phyloP scores from a whole-genome alignment of 805 yeast genomes.

The Ogataea populi-albae region DNA sequence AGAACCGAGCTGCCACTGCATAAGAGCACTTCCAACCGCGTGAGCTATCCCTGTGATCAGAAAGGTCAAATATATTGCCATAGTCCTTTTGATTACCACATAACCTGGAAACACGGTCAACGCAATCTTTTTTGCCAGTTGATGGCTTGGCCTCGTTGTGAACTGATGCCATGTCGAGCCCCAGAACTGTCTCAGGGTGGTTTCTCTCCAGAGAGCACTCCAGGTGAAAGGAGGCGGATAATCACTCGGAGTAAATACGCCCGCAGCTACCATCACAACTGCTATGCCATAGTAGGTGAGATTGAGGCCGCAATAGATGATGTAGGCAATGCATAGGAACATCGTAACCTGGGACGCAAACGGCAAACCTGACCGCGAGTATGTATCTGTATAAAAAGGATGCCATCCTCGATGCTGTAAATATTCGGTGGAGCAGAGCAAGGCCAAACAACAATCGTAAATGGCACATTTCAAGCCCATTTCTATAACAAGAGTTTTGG shows the following conservation, averaged over 20 bases:
- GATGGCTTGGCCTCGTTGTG: background rate
- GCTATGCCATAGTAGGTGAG: background rate
- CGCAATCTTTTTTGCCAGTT: conserved; percentile 4
- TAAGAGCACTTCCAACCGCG: background rate
- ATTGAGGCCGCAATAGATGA: conserved; percentile 1
- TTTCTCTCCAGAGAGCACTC: background rate
- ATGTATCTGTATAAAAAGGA: conserved; percentile 1
- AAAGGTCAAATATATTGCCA: conserved; percentile 4
- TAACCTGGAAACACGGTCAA: background rate
- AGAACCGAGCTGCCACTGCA: conserved; percentile 3
- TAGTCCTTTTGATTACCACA: background rate
- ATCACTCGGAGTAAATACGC: conserved; percentile 3
- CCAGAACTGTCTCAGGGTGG: conserved; percentile 8
- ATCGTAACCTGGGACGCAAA: background rate
- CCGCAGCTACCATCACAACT: background rate
- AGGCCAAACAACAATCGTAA: background rate
- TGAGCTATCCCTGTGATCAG: conserved; percentile 4
- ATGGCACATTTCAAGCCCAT: background rate
- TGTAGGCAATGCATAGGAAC: conserved; percentile 3
- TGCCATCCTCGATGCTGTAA: conserved; percentile 4
- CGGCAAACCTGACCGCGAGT: conserved; percentile 2
- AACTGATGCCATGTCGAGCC: conserved; percentile 12
- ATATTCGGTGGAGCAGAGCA: background rate
- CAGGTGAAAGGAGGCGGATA: conserved; percentile 4
- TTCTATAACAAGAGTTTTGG: background rate